Evolutionary conservation across 2,329 filamentous ascomycete genomes (phyloP).

Genomic region (Pseudocercospora macadamiae): DNA sequence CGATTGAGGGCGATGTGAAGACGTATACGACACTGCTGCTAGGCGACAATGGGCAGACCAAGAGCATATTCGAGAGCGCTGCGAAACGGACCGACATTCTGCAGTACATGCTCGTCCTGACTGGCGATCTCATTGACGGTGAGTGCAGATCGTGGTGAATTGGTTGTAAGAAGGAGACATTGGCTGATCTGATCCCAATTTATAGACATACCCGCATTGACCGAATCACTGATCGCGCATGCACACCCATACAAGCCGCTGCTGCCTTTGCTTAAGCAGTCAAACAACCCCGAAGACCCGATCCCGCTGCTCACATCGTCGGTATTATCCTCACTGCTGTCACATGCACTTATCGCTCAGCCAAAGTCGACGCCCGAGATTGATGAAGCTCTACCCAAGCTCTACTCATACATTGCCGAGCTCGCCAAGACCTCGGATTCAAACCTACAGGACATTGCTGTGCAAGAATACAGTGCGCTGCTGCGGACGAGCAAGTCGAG

Average conservation of each 20-base stretch:
- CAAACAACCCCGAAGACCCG: conserved; percentile 79
- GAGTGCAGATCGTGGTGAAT: conserved; percentile 24
- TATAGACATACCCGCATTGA: conserved; percentile 80
- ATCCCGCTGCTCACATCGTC: conserved; percentile 89
- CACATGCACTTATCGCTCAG: conserved; percentile 62
- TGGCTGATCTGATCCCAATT: no score
- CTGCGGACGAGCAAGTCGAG: conserved; percentile 75
- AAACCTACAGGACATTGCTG: conserved; percentile 91
- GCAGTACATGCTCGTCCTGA: conserved; percentile 90
- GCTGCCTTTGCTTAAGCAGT: conserved; percentile 79
- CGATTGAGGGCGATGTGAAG: conserved; percentile 76
- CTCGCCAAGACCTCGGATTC: conserved; percentile 84
- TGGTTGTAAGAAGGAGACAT: no score
- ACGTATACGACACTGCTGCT: conserved; percentile 81
- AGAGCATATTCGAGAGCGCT: conserved; percentile 82
- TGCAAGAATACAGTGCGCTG: conserved; percentile 85
- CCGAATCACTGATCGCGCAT: conserved; percentile 74
- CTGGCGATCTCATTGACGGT: conserved; percentile 87
- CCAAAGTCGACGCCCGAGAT: conserved; percentile 65
- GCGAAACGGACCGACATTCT: conserved; percentile 86
- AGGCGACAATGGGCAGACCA: conserved; percentile 61
- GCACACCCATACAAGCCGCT: conserved; percentile 75
- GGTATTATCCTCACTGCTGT: conserved; percentile 79
- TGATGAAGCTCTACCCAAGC: conserved; percentile 74
- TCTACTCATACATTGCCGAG: conserved; percentile 83